Percentiles rank a stretch among this genome's conserved stretches.
These are phyloP conservation scores for Kernera saxatilis DNA, from an alignment of 345 rosid species.

Conservation along the genomic window DNA sequence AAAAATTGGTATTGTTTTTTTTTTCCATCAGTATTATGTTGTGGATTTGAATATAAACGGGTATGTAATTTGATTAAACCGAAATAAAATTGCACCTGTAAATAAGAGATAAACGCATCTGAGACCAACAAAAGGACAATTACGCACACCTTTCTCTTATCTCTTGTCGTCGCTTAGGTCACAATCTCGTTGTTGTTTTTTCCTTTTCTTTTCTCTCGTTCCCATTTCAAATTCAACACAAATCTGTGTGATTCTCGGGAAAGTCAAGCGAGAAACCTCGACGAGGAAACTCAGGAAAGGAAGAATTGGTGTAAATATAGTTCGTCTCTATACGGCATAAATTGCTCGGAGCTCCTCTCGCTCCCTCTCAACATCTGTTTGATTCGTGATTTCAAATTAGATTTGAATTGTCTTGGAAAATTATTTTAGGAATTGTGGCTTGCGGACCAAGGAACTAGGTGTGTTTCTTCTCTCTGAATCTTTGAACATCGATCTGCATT, in stretches of 20 bases:
- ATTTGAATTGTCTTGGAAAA: background rate
- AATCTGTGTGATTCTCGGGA: background rate
- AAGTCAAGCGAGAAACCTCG: constrained; percentile 1
- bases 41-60: too few relatives aligned
- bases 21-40: too few relatives aligned
- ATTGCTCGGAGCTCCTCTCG: background rate
- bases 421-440: background rate
- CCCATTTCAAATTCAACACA: background rate
- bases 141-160: background rate
- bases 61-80: too few relatives aligned
- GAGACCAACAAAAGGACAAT: constrained; percentile 20
- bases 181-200: background rate
- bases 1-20: too few relatives aligned
- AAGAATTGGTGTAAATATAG: too few relatives aligned
- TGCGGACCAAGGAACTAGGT: constrained; percentile 28
- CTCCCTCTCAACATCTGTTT: background rate
- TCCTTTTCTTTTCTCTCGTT: background rate
- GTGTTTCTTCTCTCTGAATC: background rate
- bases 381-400: background rate
- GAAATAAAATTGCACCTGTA: background rate
- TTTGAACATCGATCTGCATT: background rate
- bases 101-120: constrained; percentile 27
- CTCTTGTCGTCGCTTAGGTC: constrained; percentile 7
- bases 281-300: too few relatives aligned
- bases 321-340: too few relatives aligned